These are phyloP conservation scores for Moniliella sp. DNA, from an alignment of 1,284 basidiomycete genomes.

Conservation along the genomic window DNA sequence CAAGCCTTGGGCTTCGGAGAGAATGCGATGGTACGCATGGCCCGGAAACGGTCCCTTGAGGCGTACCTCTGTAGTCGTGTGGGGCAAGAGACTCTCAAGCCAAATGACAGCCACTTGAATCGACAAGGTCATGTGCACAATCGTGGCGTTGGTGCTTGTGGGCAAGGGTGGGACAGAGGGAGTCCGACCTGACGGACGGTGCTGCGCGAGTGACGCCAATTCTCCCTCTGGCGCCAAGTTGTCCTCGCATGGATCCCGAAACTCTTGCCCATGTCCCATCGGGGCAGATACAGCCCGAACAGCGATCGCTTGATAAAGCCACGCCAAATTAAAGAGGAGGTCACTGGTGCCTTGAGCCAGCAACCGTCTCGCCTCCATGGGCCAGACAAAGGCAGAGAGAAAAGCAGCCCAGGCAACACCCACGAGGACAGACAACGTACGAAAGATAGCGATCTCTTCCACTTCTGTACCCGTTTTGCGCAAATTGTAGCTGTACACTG, in stretches of 20 bases:
- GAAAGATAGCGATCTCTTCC: slow-evolving; percentile 51
- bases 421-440: slow-evolving; percentile 57
- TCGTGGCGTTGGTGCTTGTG: too few species aligned
- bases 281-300: too few species aligned
- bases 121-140: too few species aligned
- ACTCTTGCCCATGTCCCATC: too few species aligned
- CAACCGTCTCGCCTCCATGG: slow-evolving; percentile 69
- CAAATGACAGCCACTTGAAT: slow-evolving; percentile 68
- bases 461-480: slow-evolving; percentile 51
- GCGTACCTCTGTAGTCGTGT: slow-evolving; percentile 76
- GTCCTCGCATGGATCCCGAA: too few species aligned
- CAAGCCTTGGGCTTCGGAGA: too few species aligned
- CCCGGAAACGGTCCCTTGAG: too few species aligned
- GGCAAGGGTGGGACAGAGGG: too few species aligned
- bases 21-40: too few species aligned
- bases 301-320: slow-evolving; percentile 25
- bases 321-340: slow-evolving; percentile 35
- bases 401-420: slow-evolving; percentile 74
- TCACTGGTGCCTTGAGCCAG: slow-evolving; percentile 63
- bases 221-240: too few species aligned
- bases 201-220: too few species aligned
- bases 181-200: too few species aligned
- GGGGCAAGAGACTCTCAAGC: slow-evolving; percentile 44
- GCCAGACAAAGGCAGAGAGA: slow-evolving; percentile 79
- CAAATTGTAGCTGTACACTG: slow-evolving; percentile 51